Evolutionary conservation across 495 filamentous ascomycete genomes (phyloP), one percentile per base, ranked within the genome.

Genomic region (Xylaria cubensis): DNA sequence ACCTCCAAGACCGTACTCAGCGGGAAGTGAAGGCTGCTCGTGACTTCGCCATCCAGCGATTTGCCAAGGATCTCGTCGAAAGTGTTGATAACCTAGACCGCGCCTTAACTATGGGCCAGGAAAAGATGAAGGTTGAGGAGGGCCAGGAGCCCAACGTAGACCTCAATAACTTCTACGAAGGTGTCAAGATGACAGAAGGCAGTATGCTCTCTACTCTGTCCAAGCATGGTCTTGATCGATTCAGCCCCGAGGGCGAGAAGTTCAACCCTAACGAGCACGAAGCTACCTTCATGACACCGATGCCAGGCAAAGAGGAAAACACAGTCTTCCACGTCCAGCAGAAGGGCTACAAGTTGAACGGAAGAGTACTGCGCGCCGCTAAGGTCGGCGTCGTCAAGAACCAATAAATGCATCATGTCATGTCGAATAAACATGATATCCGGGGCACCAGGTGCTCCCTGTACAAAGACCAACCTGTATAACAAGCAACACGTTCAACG

Each of bases 191-290:
- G 95, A 98, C 94, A 46, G 93, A 97, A 83, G 86, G 78, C 73
- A 96, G 97, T 79, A 83, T 99, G 78, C 90, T 98, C 86, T 85
- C 87, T 81, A 96, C 96, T 44, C 87, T 99, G 72, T 87, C 92
- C 86, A 98, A 95, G 84, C 97, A 99, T 81, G 96, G 96, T 42
- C 82, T 99, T 56, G 93, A 97, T 86, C 88, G 95, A 75, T 94
- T 97, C 80, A 90, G 97, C 77, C 93, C 93, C 44, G 82, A 90
- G 21, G 84, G 84, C 61, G 91, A 92, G 78, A 91, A 90, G 83
- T 99, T 99, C 85, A 91, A 99, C 85, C 95, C 96, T 65, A 97
- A 98, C 81, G 85, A 92, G 80, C 96, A 98, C 82, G 96, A 99
- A 86, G 96, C 96, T 55, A 94, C 92, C 39, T 99, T 98, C 85